phyloP scores from a whole-genome alignment of 2,329 filamentous ascomycete genomes.

The Pestalotiopsis sp. region DNA sequence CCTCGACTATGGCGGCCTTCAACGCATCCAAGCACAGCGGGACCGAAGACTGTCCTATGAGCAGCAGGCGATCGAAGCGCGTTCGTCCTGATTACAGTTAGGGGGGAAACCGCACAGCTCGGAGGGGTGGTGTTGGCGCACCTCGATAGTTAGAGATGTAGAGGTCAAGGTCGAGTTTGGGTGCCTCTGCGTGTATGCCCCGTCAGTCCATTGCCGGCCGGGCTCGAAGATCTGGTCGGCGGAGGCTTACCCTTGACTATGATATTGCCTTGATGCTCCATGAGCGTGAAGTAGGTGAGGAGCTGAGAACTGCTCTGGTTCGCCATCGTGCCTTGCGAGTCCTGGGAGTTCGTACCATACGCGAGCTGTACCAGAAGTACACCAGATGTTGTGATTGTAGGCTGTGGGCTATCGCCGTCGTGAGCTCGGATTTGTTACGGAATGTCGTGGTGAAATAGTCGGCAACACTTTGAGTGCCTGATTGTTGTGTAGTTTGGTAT shows the following conservation, averaged over 20 bases:
- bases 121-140: constrained; percentile 38
- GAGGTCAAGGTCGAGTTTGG: constrained; percentile 88
- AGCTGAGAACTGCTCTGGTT: constrained; percentile 31
- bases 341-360: neutral
- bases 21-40: constrained; percentile 80
- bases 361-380: neutral
- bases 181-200: constrained; percentile 57
- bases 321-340: constrained; percentile 37
- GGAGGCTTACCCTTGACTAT: constrained; percentile 48
- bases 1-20: constrained; percentile 74
- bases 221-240: neutral
- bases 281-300: constrained; percentile 47
- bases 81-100: constrained; percentile 67
- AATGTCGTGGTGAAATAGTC: no score
- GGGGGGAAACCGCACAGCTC: constrained; percentile 13
- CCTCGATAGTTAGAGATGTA: constrained; percentile 91
- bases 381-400: no score
- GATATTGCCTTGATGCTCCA: constrained; percentile 47
- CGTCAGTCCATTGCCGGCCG: neutral
- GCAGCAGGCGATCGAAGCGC: constrained; percentile 76
- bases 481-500: no score
- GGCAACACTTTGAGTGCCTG: no score
- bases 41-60: constrained; percentile 79
- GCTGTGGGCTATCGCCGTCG: no score
- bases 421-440: no score